Evolutionary conservation across 2,329 filamentous ascomycete species (phyloP), one percentile per base, ranked within the genome.

Genomic region (Arthrobotrys sinensis): DNA sequence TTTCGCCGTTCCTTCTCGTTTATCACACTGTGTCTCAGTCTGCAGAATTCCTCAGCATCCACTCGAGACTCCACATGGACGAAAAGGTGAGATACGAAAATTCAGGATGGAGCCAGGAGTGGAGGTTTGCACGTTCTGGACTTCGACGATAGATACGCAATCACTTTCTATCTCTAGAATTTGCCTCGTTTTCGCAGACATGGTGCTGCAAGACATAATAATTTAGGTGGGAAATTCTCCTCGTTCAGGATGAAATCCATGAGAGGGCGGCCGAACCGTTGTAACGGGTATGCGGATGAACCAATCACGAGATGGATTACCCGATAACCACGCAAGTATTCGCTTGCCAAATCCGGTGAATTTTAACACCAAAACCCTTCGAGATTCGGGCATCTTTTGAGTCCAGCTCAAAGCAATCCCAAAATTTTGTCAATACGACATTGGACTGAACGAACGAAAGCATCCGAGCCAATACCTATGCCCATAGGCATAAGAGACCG

Each of bases 301-400:
- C 75, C 67, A 78, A 78, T 78, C 50, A 72, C n/a, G 50, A 32
- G 28, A 53, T 19, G 32, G 4, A 52, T 52, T 70, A 76, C 65
- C 72, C 72, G 72, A 76, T 66, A 34, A 38, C 21, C 43, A 45
- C 38, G 66, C n/a, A 60, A 32, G 36, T 28, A 21, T 50, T 43
- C 43, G 46, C 57, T 60, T 78, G 52, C 75, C 75, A 78, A 55
- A 78, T 78, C 75, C 75, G 75, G 75, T 57, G 62, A 72, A 46
- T 69, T 72, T 34, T 65, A 21, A 45, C 45, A 63, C 46, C 40
- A 21, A 16, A 34, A 48, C 19, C 55, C 32, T 57, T 57, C 36
- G 28, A 28, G 12, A 60, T 43, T 43, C 36, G 34, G 55, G 34
- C 12, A 7, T 60, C 36, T n/a, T 28, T 43, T 16, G 16, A 12